Evolutionary conservation across 768 basidiomycete species (phyloP).

Genomic region (Phlegmacium glaucopus): DNA sequence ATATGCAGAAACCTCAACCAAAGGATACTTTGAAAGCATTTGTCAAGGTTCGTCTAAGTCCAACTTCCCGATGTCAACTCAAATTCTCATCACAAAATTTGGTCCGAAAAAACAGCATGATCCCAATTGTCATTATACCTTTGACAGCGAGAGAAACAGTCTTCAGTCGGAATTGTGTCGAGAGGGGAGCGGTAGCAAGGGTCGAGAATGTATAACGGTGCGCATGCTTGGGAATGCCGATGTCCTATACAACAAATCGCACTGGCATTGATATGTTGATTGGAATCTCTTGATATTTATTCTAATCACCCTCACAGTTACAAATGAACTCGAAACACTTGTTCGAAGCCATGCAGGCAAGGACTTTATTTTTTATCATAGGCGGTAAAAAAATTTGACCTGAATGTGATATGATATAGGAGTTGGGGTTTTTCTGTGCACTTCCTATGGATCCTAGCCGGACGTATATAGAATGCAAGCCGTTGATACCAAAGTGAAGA

Average conservation of each 20-base stretch:
- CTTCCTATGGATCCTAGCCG: slow-evolving; percentile 61
- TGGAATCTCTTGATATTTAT: too few species aligned
- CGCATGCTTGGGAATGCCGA: too few species aligned
- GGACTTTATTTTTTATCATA: slow-evolving; percentile 4
- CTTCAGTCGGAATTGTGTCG: slow-evolving; percentile 59
- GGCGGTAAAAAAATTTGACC: not conserved
- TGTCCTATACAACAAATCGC: too few species aligned
- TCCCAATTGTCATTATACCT: slow-evolving; percentile 52
- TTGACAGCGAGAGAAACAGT: slow-evolving; percentile 59
- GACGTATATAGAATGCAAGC: slow-evolving; percentile 69
- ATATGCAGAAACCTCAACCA: slow-evolving; percentile 15
- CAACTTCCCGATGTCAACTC: not conserved
- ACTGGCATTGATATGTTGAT: too few species aligned
- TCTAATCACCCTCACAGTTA: slow-evolving; percentile 36
- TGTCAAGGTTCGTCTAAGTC: slow-evolving; percentile 32
- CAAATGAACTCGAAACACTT: slow-evolving; percentile 60
- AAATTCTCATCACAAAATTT: not conserved
- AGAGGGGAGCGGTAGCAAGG: slow-evolving; percentile 31
- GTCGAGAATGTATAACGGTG: slow-evolving; percentile 55
- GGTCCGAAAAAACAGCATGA: slow-evolving; percentile 34
- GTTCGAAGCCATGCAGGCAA: slow-evolving; percentile 73
- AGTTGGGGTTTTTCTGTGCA: slow-evolving; percentile 65
- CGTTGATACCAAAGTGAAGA: slow-evolving; percentile 41
- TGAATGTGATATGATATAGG: slow-evolving; percentile 29
- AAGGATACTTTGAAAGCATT: slow-evolving; percentile 37